phyloP scores from a whole-genome alignment of 306 rosid species.

The Cicer pinnatifidum region DNA sequence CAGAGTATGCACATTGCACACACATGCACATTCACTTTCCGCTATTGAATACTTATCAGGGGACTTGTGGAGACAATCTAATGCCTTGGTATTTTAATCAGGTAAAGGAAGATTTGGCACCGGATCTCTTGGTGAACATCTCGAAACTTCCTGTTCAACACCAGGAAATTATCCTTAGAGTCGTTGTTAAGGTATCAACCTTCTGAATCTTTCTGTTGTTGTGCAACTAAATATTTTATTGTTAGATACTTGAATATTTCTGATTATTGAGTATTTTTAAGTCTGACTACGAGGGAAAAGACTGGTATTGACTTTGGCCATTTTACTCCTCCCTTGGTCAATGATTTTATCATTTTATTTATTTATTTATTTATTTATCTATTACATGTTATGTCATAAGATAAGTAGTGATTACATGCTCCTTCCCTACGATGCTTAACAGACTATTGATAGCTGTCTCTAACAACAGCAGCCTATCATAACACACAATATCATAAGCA shows the following conservation, averaged over 20 bases:
- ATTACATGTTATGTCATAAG: neutral
- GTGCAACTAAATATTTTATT: conserved; percentile 3
- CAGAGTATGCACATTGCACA: neutral
- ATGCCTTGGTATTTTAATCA: conserved; percentile 45
- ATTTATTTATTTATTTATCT: neutral
- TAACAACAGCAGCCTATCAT: conserved; percentile 1
- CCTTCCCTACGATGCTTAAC: conserved; percentile 11
- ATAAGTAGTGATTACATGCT: neutral
- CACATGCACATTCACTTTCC: neutral
- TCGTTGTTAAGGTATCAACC: conserved; percentile 64
- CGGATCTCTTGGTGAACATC: conserved; percentile 72
- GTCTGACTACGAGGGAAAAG: neutral
- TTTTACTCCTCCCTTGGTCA: neutral
- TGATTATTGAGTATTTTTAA: neutral
- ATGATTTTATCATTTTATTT: conserved; percentile 12
- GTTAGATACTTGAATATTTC: neutral
- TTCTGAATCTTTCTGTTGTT: conserved; percentile 15
- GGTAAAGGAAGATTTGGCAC: conserved; percentile 85
- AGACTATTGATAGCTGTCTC: neutral
- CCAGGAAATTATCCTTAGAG: conserved; percentile 88
- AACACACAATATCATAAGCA: neutral
- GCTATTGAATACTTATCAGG: conserved; percentile 27
- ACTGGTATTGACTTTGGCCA: conserved; percentile 25
- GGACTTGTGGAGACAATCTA: conserved; percentile 40
- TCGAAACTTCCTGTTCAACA: conserved; percentile 87